These are phyloP conservation scores for Macadamia integrifolia DNA, from an alignment of 164 flowering plant species.

Conservation along the genomic window DNA sequence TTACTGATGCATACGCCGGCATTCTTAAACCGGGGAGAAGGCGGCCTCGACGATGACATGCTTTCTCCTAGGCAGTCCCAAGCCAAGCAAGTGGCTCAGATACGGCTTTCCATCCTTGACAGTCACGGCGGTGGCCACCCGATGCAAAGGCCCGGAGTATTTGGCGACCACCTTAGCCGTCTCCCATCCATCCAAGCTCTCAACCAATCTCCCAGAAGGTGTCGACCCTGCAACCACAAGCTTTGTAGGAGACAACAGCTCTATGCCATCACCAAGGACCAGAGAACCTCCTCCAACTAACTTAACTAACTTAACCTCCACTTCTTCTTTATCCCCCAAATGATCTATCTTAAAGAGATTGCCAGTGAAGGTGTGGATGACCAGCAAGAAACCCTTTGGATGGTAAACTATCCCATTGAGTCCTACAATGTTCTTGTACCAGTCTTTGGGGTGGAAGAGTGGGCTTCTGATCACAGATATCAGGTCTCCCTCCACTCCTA, in stretches of 20 bases:
- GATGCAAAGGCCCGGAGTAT: slow-evolving; percentile 53
- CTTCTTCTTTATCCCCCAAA: slow-evolving; percentile 13
- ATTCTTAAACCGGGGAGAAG: slow-evolving; percentile 21
- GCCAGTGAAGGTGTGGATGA: slow-evolving; percentile 61
- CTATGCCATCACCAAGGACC: slow-evolving; percentile 72
- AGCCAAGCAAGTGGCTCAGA: slow-evolving; percentile 60
- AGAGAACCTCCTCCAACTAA: slow-evolving; percentile 46
- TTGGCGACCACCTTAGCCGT: slow-evolving; percentile 52
- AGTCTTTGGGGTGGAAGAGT: slow-evolving; percentile 55
- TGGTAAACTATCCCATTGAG: slow-evolving; percentile 88
- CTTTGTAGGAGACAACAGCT: slow-evolving; percentile 60
- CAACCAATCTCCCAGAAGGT: slow-evolving; percentile 69
- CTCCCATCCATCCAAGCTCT: slow-evolving; percentile 78
- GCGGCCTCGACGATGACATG: slow-evolving; percentile 78
- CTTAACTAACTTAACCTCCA: slow-evolving; percentile 44
- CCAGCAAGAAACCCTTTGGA: slow-evolving; percentile 78
- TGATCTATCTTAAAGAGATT: slow-evolving; percentile 44
- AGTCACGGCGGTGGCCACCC: slow-evolving; percentile 62
- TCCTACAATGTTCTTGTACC: slow-evolving; percentile 63
- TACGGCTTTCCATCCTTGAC: slow-evolving; percentile 84
- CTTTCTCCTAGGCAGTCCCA: slow-evolving; percentile 64
- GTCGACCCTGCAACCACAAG: slow-evolving; percentile 60
- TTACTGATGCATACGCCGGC: too few species aligned
- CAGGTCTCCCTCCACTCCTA: slow-evolving; percentile 51
- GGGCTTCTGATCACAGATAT: slow-evolving; percentile 44